These are phyloP conservation scores for Grosmannia huntii DNA, from an alignment of 2,329 filamentous ascomycete species.

Conservation along the genomic window DNA sequence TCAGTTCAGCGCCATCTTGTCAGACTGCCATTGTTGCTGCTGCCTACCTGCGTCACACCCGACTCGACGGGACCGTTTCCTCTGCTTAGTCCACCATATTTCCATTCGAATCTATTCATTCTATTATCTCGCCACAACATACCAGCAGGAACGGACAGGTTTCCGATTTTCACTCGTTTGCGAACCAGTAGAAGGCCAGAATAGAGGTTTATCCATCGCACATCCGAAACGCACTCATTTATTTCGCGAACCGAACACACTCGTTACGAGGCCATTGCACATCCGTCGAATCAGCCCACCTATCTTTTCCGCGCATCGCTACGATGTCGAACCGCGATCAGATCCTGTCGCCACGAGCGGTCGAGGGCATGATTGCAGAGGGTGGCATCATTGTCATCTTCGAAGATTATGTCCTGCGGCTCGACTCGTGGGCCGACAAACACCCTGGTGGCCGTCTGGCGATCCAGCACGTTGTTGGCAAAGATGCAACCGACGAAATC, in stretches of 20 bases:
- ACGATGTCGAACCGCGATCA: slow-evolving; percentile 20
- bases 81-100: neutral
- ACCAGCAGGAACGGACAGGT: neutral
- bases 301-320: neutral
- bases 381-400: slow-evolving; percentile 43
- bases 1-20: neutral
- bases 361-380: slow-evolving; percentile 39
- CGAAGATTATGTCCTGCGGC: slow-evolving; percentile 38
- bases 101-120: neutral
- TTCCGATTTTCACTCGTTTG: neutral
- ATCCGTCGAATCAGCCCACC: neutral
- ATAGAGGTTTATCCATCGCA: neutral
- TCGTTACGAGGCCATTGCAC: neutral
- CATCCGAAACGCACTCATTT: no score
- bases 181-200: neutral
- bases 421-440: slow-evolving; percentile 43
- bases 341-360: slow-evolving; percentile 29
- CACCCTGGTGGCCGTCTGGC: slow-evolving; percentile 48
- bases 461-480: slow-evolving; percentile 48
- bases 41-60: neutral
- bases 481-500: slow-evolving; percentile 46
- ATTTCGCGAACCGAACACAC: neutral
- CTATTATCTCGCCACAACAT: no score
- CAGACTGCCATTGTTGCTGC: neutral
- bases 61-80: neutral